These are phyloP conservation scores for Bauhinia variegata DNA, from an alignment of 306 rosid genomes.

Conservation along the genomic window DNA sequence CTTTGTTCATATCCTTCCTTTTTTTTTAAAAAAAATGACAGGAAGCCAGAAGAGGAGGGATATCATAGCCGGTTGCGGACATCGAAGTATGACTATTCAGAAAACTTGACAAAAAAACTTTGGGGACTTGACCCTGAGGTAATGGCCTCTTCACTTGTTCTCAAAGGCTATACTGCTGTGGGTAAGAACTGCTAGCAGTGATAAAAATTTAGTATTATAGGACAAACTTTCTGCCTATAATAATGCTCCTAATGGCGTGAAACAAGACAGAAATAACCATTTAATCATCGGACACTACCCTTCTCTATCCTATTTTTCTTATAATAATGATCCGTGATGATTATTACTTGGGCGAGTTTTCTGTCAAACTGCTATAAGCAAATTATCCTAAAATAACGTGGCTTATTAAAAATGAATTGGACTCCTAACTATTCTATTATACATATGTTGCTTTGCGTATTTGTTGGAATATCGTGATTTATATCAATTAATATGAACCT, in stretches of 20 bases:
- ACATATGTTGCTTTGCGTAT: slow-evolving; percentile 3
- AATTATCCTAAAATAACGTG: slow-evolving; percentile 16
- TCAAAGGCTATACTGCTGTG: no score
- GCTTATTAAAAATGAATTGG: background rate
- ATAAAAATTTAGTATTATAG: no score
- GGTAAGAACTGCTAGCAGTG: no score
- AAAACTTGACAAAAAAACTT: slow-evolving; percentile 59
- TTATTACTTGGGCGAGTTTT: slow-evolving; percentile 6
- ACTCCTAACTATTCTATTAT: background rate
- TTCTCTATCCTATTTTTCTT: background rate
- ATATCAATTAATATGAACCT: slow-evolving; percentile 21
- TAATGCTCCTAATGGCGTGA: background rate
- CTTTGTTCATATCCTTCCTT: slow-evolving; percentile 13
- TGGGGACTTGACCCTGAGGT: slow-evolving; percentile 86
- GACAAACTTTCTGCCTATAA: no score
- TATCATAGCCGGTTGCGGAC: slow-evolving; percentile 34
- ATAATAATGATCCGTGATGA: background rate
- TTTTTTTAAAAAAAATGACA: no score
- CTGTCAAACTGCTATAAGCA: slow-evolving; percentile 3
- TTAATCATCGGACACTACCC: background rate
- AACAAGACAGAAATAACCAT: background rate
- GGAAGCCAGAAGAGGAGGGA: slow-evolving; percentile 57
- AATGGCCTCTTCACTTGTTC: slow-evolving; percentile 9
- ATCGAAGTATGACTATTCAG: slow-evolving; percentile 43
- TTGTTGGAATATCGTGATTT: slow-evolving; percentile 20